Conservation (phyloP, 129 eudicot genomes). For the Escallonia herrerae region DNA sequence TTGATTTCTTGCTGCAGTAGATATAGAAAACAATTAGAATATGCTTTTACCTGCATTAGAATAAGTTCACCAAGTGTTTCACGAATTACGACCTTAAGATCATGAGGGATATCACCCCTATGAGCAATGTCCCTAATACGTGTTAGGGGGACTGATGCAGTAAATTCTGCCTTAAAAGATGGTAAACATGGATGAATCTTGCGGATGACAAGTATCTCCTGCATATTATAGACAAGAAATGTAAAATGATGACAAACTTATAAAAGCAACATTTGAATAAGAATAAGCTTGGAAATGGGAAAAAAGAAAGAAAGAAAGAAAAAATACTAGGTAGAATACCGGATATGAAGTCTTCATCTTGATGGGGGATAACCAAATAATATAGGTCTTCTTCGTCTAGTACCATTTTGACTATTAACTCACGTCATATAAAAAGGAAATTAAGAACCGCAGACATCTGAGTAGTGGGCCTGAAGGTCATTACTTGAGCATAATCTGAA, state of each 20-base stretch:
- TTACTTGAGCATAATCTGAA: no score
- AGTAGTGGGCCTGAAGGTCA: no score
- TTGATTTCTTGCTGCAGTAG: slow-evolving; percentile 87
- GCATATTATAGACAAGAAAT: slow-evolving; percentile 16
- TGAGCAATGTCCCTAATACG: slow-evolving; percentile 95
- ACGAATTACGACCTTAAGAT: slow-evolving; percentile 65
- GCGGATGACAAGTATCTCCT: slow-evolving; percentile 87
- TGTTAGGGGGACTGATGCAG: slow-evolving; percentile 96
- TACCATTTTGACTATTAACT: neutral
- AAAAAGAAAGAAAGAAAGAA: neutral
- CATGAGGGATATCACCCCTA: slow-evolving; percentile 88
- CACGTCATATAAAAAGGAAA: no score
- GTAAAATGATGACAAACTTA: neutral
- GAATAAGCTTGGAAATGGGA: neutral
- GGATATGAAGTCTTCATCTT: neutral
- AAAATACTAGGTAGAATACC: neutral
- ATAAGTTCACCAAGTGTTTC: neutral
- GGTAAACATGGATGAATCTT: slow-evolving; percentile 96
- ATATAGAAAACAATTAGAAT: slow-evolving; percentile 4
- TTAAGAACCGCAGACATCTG: no score
- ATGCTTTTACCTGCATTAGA: neutral
- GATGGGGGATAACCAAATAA: neutral
- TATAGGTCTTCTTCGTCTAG: neutral
- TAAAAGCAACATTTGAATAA: neutral
- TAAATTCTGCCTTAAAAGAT: slow-evolving; percentile 95